Evolutionary conservation across 1,284 basidiomycete genomes (phyloP).

Genomic region (Anthracocystis setariae): DNA sequence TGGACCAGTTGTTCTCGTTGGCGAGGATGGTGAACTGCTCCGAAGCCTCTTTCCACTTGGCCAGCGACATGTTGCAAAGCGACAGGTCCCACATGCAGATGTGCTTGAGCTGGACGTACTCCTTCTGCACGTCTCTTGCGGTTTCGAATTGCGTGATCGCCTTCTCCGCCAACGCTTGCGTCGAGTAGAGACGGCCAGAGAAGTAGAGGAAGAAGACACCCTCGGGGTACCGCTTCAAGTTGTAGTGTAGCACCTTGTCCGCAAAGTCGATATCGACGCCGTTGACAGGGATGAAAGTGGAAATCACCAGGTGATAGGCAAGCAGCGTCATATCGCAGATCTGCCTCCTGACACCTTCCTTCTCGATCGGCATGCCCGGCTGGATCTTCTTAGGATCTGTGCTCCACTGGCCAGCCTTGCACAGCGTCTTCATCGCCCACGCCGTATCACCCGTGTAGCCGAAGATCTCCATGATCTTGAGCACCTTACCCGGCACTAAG

Average conservation of each 20-base stretch:
- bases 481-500: conserved; percentile 63
- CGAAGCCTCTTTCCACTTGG: conserved; percentile 56
- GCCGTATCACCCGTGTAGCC: conserved; percentile 64
- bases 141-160: conserved; percentile 60
- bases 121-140: conserved; percentile 63
- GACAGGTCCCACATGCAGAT: conserved; percentile 66
- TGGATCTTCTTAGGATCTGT: conserved; percentile 26
- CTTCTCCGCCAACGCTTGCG: conserved; percentile 57
- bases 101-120: conserved; percentile 67
- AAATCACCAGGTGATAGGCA: conserved; percentile 64
- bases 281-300: conserved; percentile 66
- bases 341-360: conserved; percentile 55
- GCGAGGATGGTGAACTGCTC: conserved; percentile 57
- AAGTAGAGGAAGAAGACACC: conserved; percentile 68
- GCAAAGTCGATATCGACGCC: conserved; percentile 64
- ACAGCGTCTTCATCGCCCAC: conserved; percentile 58
- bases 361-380: conserved; percentile 44
- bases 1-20: conserved; percentile 66
- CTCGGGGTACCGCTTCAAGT: conserved; percentile 62
- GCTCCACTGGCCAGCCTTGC: conserved; percentile 58
- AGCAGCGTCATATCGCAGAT: conserved; percentile 66
- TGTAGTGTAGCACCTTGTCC: conserved; percentile 65
- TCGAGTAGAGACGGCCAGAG: conserved; percentile 66
- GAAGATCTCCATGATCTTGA: conserved; percentile 67
- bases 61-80: conserved; percentile 64